phyloP scores from a whole-genome alignment of 1,139 yeast genomes.

The Meyerozyma smithsonii region DNA sequence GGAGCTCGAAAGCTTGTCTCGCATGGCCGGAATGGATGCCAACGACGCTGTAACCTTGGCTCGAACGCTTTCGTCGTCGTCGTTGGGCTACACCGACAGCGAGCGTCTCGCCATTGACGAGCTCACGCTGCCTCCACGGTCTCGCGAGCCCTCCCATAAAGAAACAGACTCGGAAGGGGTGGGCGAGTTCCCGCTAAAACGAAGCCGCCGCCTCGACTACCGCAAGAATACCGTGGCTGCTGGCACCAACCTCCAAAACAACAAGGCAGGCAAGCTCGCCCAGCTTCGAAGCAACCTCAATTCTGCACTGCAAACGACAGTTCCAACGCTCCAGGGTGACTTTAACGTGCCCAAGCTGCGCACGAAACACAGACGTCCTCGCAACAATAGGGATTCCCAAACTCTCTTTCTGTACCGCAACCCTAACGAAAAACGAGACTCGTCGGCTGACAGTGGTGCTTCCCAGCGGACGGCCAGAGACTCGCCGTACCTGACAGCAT shows the following conservation, averaged over 20 bases:
- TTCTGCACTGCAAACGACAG: conserved; percentile 9
- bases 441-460: conserved; percentile 4
- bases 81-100: conserved; percentile 52
- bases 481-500: conserved; percentile 19
- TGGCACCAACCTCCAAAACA: conserved; percentile 28
- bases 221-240: conserved; percentile 22
- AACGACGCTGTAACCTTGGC: conserved; percentile 74
- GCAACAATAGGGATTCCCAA: conserved; percentile 22
- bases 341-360: conserved; percentile 6
- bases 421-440: conserved; percentile 13
- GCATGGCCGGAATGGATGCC: conserved; percentile 68
- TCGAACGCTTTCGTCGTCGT: conserved; percentile 58
- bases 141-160: not conserved
- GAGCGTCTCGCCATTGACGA: conserved; percentile 46
- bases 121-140: conserved; percentile 12
- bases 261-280: conserved; percentile 28
- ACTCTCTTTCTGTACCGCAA: conserved; percentile 29
- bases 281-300: conserved; percentile 27
- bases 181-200: conserved; percentile 30
- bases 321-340: conserved; percentile 10
- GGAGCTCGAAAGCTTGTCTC: conserved; percentile 62
- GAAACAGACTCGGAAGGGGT: not conserved
- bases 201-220: conserved; percentile 42
- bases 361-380: conserved; percentile 6
- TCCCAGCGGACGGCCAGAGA: conserved; percentile 8